phyloP scores from a whole-genome alignment of 139 green algal species.

The Zygnema cylindricum region DNA sequence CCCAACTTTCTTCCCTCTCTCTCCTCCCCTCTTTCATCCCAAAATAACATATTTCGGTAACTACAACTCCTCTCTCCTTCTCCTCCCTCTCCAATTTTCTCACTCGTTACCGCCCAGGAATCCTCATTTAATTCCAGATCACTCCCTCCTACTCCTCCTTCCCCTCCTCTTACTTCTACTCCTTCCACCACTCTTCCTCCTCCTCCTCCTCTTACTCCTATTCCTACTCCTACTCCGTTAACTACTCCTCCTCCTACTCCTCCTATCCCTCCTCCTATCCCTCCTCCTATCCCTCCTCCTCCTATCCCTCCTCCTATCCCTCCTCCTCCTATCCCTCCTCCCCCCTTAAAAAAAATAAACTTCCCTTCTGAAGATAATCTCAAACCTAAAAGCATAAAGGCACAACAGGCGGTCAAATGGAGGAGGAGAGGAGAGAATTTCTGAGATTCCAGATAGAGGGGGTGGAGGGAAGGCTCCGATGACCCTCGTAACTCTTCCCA shows the following conservation, averaged over 20 bases:
- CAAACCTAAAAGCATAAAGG: constrained; percentile 26
- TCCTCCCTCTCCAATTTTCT: neutral
- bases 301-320: neutral
- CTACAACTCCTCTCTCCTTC: neutral
- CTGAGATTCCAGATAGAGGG: neutral
- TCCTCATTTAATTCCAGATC: too few species aligned
- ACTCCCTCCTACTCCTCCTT: too few species aligned
- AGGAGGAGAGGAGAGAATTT: neutral
- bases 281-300: neutral
- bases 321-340: neutral
- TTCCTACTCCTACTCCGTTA: too few species aligned
- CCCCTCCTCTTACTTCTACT: too few species aligned
- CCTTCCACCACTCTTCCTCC: too few species aligned
- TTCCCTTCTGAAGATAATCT: constrained; percentile 4
- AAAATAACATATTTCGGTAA: neutral
- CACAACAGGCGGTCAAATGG: constrained; percentile 2
- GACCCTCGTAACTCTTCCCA: neutral
- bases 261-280: too few species aligned
- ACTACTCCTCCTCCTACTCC: too few species aligned
- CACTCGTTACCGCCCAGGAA: too few species aligned
- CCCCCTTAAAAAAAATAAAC: neutral
- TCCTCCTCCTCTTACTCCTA: too few species aligned
- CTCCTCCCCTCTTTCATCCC: constrained; percentile 3
- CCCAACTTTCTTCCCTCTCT: neutral
- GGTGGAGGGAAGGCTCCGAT: neutral